These are phyloP conservation scores for Penicillium sclerotiorum DNA, from an alignment of 2,329 filamentous ascomycete species.

Conservation along the genomic window DNA sequence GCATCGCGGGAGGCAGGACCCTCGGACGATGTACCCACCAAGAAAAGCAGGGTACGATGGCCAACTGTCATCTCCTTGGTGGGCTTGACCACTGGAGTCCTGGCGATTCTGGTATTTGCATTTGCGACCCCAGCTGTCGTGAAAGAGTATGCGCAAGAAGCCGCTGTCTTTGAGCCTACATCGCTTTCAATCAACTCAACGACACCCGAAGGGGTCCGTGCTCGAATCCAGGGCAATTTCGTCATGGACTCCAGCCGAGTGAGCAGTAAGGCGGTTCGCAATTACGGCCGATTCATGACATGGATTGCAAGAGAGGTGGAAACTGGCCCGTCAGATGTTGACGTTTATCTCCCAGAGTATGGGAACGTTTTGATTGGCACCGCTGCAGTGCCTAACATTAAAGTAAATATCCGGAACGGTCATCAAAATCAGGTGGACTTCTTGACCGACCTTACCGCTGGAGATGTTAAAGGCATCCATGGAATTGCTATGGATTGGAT, in stretches of 20 bases:
- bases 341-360: conserved; percentile 82
- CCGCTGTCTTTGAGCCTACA: conserved; percentile 78
- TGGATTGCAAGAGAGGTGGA: conserved; percentile 78
- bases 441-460: conserved; percentile 72
- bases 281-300: conserved; percentile 75
- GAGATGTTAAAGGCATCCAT: conserved; percentile 75
- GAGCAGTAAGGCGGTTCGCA: conserved; percentile 68
- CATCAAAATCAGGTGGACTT: conserved; percentile 78
- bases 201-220: conserved; percentile 74
- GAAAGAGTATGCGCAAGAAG: conserved; percentile 83
- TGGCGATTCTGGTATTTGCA: conserved; percentile 73
- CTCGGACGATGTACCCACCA: conserved; percentile 15
- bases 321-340: conserved; percentile 70
- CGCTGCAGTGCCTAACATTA: conserved; percentile 73
- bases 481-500: conserved; percentile 86
- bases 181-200: conserved; percentile 84
- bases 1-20: conserved; percentile 21
- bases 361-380: conserved; percentile 75
- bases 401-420: conserved; percentile 75
- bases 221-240: conserved; percentile 81
- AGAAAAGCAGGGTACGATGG: conserved; percentile 60
- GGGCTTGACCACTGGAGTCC: conserved; percentile 62
- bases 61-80: conserved; percentile 75
- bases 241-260: conserved; percentile 78
- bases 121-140: conserved; percentile 81